Percentiles rank a stretch among this genome's conserved stretches.
phyloP scores from a whole-genome alignment of 352 stramenopile species.

The Phytophthora uliginosa region DNA sequence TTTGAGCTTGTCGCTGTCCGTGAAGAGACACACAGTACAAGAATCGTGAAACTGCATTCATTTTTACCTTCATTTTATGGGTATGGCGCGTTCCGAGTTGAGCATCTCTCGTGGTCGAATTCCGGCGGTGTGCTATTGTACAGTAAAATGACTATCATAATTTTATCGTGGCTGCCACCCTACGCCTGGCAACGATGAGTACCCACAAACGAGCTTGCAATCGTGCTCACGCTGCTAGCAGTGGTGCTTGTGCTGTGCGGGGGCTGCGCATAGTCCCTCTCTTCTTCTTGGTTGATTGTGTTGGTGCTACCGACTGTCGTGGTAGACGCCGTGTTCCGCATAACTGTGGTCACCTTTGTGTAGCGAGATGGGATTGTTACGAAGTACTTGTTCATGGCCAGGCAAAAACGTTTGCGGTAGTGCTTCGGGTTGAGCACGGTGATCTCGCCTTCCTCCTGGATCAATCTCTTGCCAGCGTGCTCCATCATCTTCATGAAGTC shows the following conservation, averaged over 20 bases:
- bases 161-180: not conserved
- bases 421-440: conserved; percentile 90
- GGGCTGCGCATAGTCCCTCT: conserved; percentile 39
- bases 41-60: conserved; percentile 37
- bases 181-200: conserved; percentile 31
- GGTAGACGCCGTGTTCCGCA: conserved; percentile 48
- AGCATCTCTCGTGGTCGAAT: not conserved
- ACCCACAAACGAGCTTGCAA: conserved; percentile 23
- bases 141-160: conserved; percentile 36
- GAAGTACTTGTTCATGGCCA: conserved; percentile 93
- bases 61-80: conserved; percentile 38
- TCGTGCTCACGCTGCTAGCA: conserved; percentile 40
- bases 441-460: conserved; percentile 92
- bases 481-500: conserved; percentile 94
- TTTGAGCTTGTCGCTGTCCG: not conserved
- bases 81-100: conserved; percentile 7
- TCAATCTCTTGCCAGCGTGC: conserved; percentile 88
- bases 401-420: conserved; percentile 88
- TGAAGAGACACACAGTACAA: conserved; percentile 27
- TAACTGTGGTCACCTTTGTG: conserved; percentile 82
- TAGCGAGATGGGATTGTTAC: conserved; percentile 89
- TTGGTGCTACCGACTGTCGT: conserved; percentile 32
- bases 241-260: conserved; percentile 42
- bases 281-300: conserved; percentile 40
- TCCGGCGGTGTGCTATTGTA: conserved; percentile 25